A percentile compares a stretch with the other conserved stretches of the same genome.
Conservation (phyloP, 2,329 filamentous ascomycete species). For the Nectriaceae sp. region DNA sequence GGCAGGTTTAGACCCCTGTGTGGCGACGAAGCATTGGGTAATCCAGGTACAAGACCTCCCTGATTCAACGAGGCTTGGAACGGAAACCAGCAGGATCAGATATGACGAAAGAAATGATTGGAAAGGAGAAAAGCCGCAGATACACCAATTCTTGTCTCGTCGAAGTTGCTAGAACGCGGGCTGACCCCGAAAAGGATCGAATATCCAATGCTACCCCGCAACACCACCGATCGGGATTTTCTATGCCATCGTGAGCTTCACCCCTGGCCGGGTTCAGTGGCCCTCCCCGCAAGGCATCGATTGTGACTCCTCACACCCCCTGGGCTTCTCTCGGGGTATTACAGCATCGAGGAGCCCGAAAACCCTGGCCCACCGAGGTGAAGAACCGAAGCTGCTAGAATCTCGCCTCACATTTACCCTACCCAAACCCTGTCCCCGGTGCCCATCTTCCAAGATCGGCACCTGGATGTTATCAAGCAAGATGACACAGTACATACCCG, state of each 20-base stretch:
- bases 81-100: no score
- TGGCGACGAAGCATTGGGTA: no score
- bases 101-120: no score
- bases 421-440: background rate
- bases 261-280: no score
- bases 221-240: conserved; percentile 22
- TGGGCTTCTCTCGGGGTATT: conserved; percentile 1
- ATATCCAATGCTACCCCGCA: conserved; percentile 25
- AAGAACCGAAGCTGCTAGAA: conserved; percentile 27
- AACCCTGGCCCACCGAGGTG: conserved; percentile 7
- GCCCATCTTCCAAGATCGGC: background rate
- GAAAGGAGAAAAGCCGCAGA: no score
- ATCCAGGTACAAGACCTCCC: no score
- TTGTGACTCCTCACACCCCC: conserved; percentile 2
- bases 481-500: no score
- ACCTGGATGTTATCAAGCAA: no score
- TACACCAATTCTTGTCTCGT: no score
- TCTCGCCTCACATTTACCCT: conserved; percentile 2
- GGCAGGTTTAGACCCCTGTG: conserved; percentile 4
- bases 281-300: no score
- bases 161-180: conserved; percentile 14
- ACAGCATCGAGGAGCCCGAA: conserved; percentile 4
- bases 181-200: conserved; percentile 15
- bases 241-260: conserved; percentile 29
- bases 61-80: no score